Base-by-base conservation (phyloP, 1,284 basidiomycete species). In the Ganoderma sinense region DNA sequence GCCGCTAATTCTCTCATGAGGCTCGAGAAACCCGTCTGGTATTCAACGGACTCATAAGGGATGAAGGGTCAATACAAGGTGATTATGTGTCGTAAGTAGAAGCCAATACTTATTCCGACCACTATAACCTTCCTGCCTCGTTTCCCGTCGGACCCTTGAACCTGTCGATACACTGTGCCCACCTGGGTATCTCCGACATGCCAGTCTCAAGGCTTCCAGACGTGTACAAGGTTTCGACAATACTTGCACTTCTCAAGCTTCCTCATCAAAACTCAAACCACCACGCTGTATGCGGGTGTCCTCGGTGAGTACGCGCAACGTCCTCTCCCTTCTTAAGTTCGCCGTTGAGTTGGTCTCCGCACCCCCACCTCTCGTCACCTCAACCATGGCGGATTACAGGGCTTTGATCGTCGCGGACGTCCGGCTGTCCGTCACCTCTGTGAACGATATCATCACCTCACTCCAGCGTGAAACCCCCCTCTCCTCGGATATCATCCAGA, bases 371-470 rank as follows among this genome's bases (percentile, higher is more conserved):
- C 53, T 29, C 51, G 23, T 53, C 26, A 6, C 51, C 14, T 29
- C 26, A 55, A 13, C 48, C 23, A 62, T 62, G 59, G 60, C 51
- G 8, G 23, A 59, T 5, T 31, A 64, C 56, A 68, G 51, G 26
- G 36, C 43, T 0, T 14, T 40, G 26, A 64, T 68, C n/a, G 29
- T 68, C 20, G 31, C 26, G 2, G 31, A 65, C 23, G 67, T 68
- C 36, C 62, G 26, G 18, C 33, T 26, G 23, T 62, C 68, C 18
- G 48, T 69, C 40, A 33, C 20, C 11, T 60, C 51, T 3, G 41
- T 69, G 26, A 69, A 69, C 56, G 41, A 36, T 11, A 66, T 69
- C 31, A 51, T 69, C 36, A 20, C 56, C 40, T 29, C 53, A 3
- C 68, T 69, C 4, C 60, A 66, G 53, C 23, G 53, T 6, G 68